Base-by-base conservation (phyloP, 306 rosid species). In the Quercus wislizeni region DNA sequence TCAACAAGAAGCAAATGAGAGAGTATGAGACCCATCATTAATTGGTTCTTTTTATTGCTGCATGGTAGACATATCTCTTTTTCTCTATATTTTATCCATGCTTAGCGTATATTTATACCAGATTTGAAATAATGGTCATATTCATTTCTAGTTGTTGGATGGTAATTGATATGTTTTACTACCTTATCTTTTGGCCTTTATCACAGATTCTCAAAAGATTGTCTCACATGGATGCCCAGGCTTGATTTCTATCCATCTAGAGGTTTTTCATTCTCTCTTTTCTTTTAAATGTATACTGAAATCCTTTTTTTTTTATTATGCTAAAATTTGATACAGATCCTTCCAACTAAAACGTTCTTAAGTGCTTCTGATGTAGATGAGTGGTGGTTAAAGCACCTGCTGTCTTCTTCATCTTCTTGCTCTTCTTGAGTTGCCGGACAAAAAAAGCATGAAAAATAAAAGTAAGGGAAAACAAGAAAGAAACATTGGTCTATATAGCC, bases 151-250 rank as follows among this genome's bases (percentile, higher is more conserved):
- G 68, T 8, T 5, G 18, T 21, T 14, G 20, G 43, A 35, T 57
- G 15, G 43, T 73, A 38, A 78, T 71, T 63, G 23, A 56, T 80
- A 19, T 38, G 28, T 43, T 23, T 23, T 23, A 23, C 69, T 31
- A 18, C 51, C 19, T 70, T 71, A 6, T 27, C 23, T 3, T 63
- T 80, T 49, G 33, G 35, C 76, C 80, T 51, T 78, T 43, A 43
- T 82, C 85, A 76, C 93, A 93, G 97, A 87, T 81, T 88, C 97
- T 84, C 94, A 88, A 81, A 75, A 55, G 56, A 91, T 93, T 82
- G 91, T 93, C 74, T 88, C 93, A 30, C 75, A 5, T 27, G 98
- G 94, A 83, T 93, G 98, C 92, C 97, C 97, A 64, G 98, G 98
- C 80, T 91, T 93, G 87, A 78, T 86, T 79, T 91, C 94, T 80